Base-by-base conservation (phyloP, 805 yeast species). In the Monosporozyma yasuniensis region DNA sequence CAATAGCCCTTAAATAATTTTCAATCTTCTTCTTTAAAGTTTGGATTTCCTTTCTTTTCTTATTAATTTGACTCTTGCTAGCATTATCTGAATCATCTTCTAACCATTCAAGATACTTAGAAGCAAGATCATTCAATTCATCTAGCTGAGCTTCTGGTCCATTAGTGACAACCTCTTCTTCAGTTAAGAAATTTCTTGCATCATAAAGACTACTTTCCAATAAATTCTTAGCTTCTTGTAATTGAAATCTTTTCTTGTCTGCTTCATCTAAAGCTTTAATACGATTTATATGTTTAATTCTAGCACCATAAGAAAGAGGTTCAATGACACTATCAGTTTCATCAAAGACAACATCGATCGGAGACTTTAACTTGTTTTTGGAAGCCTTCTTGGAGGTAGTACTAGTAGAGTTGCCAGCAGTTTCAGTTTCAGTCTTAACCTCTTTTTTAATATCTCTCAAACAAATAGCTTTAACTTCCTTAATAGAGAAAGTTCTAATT, bases 201-300 rank as follows among this genome's bases (percentile, higher is more conserved):
- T 75, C 75, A 68, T 91, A 90, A 48, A 89, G 71, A n/a, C 77
- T 68, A 19, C 81, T 75, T 67, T 91, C 98, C 19, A 91, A 74
- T 34, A 73, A 67, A 64, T 90, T 91, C 56, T 79, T 76, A 28
- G 77, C 67, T 50, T 79, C 79, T 43, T 85, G 85, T 39, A 78
- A 50, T 78, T 80, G 63, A 84, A 72, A 16, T 68, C 68, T 37
- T 68, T 66, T 57, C 11, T 30, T 45, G 46, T 53, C 80, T 76
- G 45, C 82, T 81, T 48, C 75, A 50, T 80, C 80, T 56, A 89
- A 72, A 2, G 67, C 61, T 18, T 69, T 65, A 51, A 91, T 71
- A 51, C 79, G 80, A 4, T 67, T 58, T 27, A 41, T 41, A 11
- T 19, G 44, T 4, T 39, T 25, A 11, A 46, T 28, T 48, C 48